These are phyloP conservation scores for Lupinus albus DNA, from an alignment of 306 rosid genomes.

Conservation along the genomic window DNA sequence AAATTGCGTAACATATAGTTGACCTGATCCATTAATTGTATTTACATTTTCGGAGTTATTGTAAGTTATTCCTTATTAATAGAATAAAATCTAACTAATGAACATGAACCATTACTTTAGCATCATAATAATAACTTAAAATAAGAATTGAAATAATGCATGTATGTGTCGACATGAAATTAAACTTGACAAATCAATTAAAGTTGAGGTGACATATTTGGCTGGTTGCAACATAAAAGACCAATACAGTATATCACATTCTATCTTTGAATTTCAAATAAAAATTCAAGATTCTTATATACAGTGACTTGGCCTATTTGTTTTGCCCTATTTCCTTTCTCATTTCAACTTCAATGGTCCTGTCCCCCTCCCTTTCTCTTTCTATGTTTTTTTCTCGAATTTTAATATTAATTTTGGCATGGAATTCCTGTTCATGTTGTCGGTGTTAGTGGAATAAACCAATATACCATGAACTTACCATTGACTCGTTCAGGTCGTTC, in stretches of 20 bases:
- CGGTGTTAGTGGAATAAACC: conserved; percentile 36
- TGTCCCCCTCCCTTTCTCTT: conserved; percentile 12
- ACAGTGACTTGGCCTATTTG: conserved; percentile 15
- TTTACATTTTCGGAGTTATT: neutral
- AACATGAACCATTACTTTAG: conserved; percentile 5
- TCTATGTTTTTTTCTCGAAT: neutral
- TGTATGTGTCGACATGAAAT: neutral
- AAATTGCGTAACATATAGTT: conserved; percentile 3
- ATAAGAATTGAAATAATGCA: neutral
- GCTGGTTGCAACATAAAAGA: conserved; percentile 35
- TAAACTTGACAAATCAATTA: conserved; percentile 43
- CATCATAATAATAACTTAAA: neutral
- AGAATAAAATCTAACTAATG: neutral
- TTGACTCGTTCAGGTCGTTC: conserved; percentile 11
- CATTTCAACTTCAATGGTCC: conserved; percentile 43
- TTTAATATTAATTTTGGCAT: conserved; percentile 23
- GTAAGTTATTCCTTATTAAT: neutral
- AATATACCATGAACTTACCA: conserved; percentile 31
- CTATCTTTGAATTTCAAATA: conserved; percentile 35
- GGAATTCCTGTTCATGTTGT: conserved; percentile 25
- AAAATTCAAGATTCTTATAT: conserved; percentile 44
- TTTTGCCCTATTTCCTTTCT: conserved; percentile 26
- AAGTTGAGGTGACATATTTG: conserved; percentile 43
- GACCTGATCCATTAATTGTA: conserved; percentile 8
- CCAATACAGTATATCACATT: conserved; percentile 34